These are phyloP conservation scores for Ettlia oleoabundans DNA, from an alignment of 139 green algal genomes.

Conservation along the genomic window DNA sequence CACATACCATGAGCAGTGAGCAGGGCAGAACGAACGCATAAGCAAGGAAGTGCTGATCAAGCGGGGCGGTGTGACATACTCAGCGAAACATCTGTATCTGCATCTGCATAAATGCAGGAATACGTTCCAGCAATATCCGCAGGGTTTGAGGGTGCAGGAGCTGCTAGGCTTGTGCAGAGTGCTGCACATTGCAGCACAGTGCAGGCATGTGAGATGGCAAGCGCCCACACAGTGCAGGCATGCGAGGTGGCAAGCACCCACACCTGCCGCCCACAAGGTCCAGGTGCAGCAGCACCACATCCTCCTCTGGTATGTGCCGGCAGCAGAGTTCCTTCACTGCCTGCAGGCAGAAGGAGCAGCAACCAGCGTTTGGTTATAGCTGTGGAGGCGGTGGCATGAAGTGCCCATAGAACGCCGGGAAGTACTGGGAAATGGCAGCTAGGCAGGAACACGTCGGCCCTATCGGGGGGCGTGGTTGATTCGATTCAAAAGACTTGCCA, in stretches of 20 bases:
- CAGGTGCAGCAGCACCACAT: conserved; percentile 72
- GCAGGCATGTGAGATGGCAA: background rate
- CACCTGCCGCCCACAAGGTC: conserved; percentile 71
- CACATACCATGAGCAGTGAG: conserved; percentile 33
- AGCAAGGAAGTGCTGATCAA: background rate
- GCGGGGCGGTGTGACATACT: background rate
- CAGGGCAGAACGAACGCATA: background rate
- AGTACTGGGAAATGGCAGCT: too few species aligned
- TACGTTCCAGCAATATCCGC: too few species aligned
- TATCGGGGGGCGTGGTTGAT: background rate
- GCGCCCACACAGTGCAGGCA: background rate
- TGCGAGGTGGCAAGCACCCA: background rate
- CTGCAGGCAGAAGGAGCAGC: conserved; percentile 30
- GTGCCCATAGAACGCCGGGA: too few species aligned
- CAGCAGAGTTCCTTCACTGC: conserved; percentile 52
- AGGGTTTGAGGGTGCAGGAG: too few species aligned
- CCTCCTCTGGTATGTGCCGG: background rate
- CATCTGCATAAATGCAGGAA: too few species aligned
- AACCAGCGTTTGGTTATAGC: too few species aligned
- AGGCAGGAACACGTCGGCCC: background rate
- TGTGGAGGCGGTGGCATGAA: too few species aligned
- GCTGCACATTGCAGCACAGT: background rate
- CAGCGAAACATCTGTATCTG: too few species aligned
- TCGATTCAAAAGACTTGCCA: background rate
- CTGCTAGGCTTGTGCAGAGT: too few species aligned